Percentiles rank a stretch among this genome's conserved stretches.
Evolutionary conservation across 345 rosid genomes (phyloP).

Genomic region (Nasturtium officinale): DNA sequence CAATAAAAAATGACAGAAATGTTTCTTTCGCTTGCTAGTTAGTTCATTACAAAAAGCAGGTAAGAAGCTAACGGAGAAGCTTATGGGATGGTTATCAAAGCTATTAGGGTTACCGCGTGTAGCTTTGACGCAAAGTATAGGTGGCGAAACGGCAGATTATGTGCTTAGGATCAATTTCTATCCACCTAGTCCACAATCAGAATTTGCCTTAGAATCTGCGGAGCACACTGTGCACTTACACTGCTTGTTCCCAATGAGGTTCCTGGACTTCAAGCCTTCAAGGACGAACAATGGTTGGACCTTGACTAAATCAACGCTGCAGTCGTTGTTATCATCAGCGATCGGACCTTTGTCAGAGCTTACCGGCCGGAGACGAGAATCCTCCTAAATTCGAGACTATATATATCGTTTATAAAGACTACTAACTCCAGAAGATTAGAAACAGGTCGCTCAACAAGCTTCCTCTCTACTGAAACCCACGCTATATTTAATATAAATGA

Average conservation of each 20-base stretch:
- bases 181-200: neutral
- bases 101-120: neutral
- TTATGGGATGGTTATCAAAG: neutral
- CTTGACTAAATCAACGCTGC: neutral
- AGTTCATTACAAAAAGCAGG: neutral
- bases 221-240: neutral
- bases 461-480: neutral
- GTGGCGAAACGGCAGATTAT: neutral
- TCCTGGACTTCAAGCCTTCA: neutral
- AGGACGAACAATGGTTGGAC: neutral
- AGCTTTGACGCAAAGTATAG: neutral
- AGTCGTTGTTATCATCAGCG: neutral
- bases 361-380: conserved; percentile 1
- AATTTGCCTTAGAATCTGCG: neutral
- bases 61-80: neutral
- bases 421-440: neutral
- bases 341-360: neutral
- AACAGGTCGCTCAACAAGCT: neutral
- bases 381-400: neutral
- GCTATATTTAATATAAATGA: neutral
- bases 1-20: too few species aligned
- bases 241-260: neutral
- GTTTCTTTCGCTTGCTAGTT: too few species aligned
- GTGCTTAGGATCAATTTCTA: neutral
- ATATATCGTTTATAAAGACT: neutral